Conservation (phyloP, 78 protist species). For the Chrysochromulina parva region DNA sequence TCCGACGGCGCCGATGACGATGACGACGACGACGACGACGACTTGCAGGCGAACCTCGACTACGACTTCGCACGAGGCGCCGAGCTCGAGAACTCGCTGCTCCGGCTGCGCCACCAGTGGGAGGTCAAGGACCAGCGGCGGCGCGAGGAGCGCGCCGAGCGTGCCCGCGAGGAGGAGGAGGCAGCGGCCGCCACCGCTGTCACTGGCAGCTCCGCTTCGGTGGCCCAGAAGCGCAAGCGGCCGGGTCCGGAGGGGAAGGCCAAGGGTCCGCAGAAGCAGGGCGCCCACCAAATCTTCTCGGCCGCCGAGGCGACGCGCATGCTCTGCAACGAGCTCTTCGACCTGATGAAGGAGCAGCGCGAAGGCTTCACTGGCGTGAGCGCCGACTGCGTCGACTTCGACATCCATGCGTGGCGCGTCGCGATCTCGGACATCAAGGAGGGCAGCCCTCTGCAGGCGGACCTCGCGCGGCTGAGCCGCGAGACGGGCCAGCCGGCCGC, state of each 20-base stretch:
- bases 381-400: neutral
- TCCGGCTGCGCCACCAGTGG: neutral
- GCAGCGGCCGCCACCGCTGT: neutral
- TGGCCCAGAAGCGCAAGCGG: neutral
- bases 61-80: neutral
- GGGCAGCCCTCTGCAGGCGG: neutral
- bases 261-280: neutral
- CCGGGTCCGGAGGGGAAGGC: neutral
- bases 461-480: neutral
- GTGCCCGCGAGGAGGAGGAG: neutral
- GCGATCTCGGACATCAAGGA: neutral
- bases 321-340: conserved; percentile 12
- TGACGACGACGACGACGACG: neutral
- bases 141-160: neutral
- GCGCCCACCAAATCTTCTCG: neutral
- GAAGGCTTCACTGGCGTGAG: neutral
- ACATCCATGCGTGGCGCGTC: neutral
- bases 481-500: neutral
- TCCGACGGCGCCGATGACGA: neutral
- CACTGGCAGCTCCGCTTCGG: neutral
- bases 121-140: neutral
- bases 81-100: neutral
- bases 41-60: neutral
- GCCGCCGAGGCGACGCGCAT: conserved; percentile 9
- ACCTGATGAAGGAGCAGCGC: neutral